Evolutionary conservation across 805 yeast genomes (phyloP), one percentile per base, ranked within the genome.

Genomic region (Myxozyma udenii): DNA sequence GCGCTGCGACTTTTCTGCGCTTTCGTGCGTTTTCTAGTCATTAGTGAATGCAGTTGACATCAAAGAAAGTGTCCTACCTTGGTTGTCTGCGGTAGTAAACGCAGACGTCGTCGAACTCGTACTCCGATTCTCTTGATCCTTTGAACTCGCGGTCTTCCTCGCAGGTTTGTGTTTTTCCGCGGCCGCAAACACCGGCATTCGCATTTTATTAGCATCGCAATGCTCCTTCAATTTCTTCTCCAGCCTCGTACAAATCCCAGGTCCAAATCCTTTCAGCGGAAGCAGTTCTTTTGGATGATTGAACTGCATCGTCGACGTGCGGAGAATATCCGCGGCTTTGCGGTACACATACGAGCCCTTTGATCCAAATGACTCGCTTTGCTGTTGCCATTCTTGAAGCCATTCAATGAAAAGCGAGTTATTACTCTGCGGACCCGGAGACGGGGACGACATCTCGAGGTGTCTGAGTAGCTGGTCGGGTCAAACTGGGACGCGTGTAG

Each of bases 181-280:
- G 12, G 24, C 41, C 24, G 36, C 40, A 51, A 12, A 23, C 19
- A 14, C 64, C 1, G 91, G 91, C 3, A 73, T 52, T 0, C 60
- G 66, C 2, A 72, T 64, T 0, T 78, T 81, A 45, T 78, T 72
- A 5, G 75, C 78, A n/a, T 68, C 61, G 62, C 95, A 88, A 67
- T 87, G 77, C 2, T 63, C 62, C 11, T 66, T 57, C 22, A 87
- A 67, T 54, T 73, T 75, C 37, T 70, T 66, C 23, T 74, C 71
- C 50, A 91, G 68, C 25, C 68, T 62, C 1, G 66, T 69, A 30
- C 85, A 79, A 5, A 86, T 81, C 50, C 83, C 81, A 11, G 79
- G 83, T 0, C 98, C 98, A 32, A 91, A 75, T 41, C 73, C 85
- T 50, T 77, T 83, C 38, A 91, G 73, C 59, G 74, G 73, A 14